Base-by-base conservation (phyloP, 257 asterid species). In the Salvia rosmarinus region DNA sequence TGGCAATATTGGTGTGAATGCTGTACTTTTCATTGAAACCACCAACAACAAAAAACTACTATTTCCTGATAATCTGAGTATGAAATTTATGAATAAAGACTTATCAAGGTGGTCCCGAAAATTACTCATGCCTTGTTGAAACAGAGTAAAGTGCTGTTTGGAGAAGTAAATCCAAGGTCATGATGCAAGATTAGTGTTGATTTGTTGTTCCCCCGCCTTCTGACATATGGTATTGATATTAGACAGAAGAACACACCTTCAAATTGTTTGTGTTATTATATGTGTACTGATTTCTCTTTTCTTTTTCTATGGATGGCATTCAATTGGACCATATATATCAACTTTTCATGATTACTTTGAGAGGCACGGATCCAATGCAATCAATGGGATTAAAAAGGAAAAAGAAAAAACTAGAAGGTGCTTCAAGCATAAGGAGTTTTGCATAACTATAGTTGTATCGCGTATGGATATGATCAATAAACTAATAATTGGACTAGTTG, bases 361-460 rank as follows among this genome's bases (percentile, higher is more conserved):
- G 32, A 42, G 47, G 25, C 59, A 19, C 72, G 56, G 10, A 1
- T 0, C 46, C 30, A 23, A n/a, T 52, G 56, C 58, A 37, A 6
- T 73, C 16, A 49, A 47, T 19, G 55, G 20, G 25, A 32, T 32
- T 32, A 32, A 32, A 32, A 19, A 3, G 2, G 5, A 49, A 16
- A 13, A 5, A 4, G 7, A 56, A 25, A 50, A 37, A 52, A 20
- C 10, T 19, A 13, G 35, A 39, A 17, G 32, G 10, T 64, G 66
- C 49, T 73, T 54, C 28, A 34, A 12, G 68, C n/a, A 35, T 46
- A 59, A 51, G 12, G 56, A 63, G 46, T 35, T 54, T 55, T 52
- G 59, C 25, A 52, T 30, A 28, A 52, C 13, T 54, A 12, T 11
- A 57, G 60, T 19, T 23, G n/a, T 20, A 1, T 25, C 3, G 30